Evolutionary conservation across 352 stramenopile genomes (phyloP).

Genomic region (Phytophthora chlamydospora): DNA sequence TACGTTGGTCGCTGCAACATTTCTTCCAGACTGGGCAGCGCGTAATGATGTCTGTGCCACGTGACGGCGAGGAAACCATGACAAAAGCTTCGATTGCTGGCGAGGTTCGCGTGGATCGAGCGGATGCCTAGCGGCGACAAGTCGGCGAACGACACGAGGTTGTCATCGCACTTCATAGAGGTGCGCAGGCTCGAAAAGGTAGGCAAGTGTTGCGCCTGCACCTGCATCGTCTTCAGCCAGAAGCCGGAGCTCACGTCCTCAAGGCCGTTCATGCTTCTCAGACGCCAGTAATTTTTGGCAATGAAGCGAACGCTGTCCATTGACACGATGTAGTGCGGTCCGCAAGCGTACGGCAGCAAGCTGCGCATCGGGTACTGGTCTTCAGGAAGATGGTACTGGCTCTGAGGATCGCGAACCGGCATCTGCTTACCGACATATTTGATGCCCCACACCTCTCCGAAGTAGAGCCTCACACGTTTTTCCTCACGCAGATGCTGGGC

Average conservation of each 20-base stretch:
- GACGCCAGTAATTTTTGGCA: constrained; percentile 37
- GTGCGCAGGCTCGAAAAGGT: constrained; percentile 23
- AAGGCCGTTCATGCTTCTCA: constrained; percentile 45
- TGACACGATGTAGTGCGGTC: constrained; percentile 61
- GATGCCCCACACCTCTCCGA: constrained; percentile 29
- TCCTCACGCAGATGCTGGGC: constrained; percentile 5
- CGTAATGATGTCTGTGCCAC: constrained; percentile 17
- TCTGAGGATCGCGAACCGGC: constrained; percentile 36
- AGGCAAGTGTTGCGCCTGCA: constrained; percentile 31
- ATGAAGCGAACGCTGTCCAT: constrained; percentile 53
- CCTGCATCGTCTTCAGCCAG: constrained; percentile 56
- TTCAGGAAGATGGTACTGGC: constrained; percentile 41
- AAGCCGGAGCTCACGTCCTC: constrained; percentile 71
- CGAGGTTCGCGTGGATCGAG: constrained; percentile 54
- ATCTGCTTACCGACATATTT: constrained; percentile 22
- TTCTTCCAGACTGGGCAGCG: constrained; percentile 9
- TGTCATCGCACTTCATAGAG: constrained; percentile 34
- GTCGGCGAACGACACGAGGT: constrained; percentile 54
- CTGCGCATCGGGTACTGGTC: constrained; percentile 38
- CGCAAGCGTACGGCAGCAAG: constrained; percentile 48
- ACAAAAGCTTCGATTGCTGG: constrained; percentile 21
- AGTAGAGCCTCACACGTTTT: constrained; percentile 8
- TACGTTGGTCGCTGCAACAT: constrained; percentile 13
- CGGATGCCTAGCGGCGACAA: constrained; percentile 47
- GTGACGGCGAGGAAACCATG: constrained; percentile 15